Evolutionary conservation across 2,329 filamentous ascomycete genomes (phyloP).

Genomic region (Exophiala sp.): DNA sequence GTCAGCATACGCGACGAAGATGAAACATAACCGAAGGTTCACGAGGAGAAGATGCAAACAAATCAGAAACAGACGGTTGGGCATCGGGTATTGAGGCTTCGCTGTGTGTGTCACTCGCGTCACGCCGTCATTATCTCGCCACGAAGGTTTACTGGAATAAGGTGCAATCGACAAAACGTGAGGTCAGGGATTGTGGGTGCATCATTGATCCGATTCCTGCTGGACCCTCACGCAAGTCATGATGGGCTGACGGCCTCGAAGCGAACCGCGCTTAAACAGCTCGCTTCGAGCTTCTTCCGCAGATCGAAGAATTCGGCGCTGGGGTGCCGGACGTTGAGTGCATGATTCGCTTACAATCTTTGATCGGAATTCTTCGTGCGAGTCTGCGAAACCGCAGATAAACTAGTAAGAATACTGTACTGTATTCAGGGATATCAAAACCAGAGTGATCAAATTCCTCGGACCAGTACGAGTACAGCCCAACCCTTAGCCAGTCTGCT

Average conservation of each 20-base stretch:
- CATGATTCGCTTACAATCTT: too few relatives aligned
- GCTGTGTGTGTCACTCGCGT: background rate
- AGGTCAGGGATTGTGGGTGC: background rate
- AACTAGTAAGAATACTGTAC: background rate
- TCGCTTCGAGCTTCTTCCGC: background rate
- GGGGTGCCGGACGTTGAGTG: too few relatives aligned
- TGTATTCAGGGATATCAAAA: slow-evolving; percentile 1
- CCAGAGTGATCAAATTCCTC: background rate
- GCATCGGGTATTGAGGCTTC: background rate
- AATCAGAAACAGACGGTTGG: background rate
- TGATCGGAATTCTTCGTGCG: too few relatives aligned
- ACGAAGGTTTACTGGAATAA: background rate
- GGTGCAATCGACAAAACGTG: too few relatives aligned
- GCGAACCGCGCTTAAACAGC: slow-evolving; percentile 5
- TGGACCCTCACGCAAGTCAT: background rate
- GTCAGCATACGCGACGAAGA: too few relatives aligned
- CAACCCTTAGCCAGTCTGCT: background rate
- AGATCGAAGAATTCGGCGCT: background rate
- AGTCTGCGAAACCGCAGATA: too few relatives aligned
- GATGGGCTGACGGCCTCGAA: slow-evolving; percentile 3
- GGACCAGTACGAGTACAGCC: background rate
- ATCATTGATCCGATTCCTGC: background rate
- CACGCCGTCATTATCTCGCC: background rate
- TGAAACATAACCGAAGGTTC: background rate
- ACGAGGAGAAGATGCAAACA: background rate